These are phyloP conservation scores for Aspergillus steynii DNA, from an alignment of 495 filamentous ascomycete species.

Conservation along the genomic window DNA sequence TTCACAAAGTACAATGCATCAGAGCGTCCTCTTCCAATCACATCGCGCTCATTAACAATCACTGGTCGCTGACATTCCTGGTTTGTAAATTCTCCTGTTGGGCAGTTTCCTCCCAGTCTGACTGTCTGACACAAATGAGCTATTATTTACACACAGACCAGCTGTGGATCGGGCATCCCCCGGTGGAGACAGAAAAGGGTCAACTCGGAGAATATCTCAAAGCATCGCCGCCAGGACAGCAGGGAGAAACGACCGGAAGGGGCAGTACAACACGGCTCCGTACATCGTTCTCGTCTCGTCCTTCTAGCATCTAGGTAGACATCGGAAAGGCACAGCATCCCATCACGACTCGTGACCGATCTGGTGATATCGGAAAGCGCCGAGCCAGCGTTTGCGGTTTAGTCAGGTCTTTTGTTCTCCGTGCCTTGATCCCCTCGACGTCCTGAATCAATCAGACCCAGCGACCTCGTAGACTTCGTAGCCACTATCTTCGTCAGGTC, in stretches of 20 bases:
- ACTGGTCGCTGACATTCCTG: background rate
- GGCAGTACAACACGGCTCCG: background rate
- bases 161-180: conserved; percentile 3
- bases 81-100: background rate
- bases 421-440: background rate
- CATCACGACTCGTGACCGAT: conserved; percentile 5
- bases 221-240: background rate
- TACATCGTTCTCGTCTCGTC: background rate
- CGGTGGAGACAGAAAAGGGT: background rate
- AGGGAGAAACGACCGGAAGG: too few relatives aligned
- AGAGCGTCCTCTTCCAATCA: background rate
- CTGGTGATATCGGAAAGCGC: conserved; percentile 4
- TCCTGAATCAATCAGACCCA: background rate
- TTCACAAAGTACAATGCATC: background rate
- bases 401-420: background rate
- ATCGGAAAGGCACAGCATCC: background rate
- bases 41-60: background rate
- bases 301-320: background rate
- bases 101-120: background rate
- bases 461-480: background rate
- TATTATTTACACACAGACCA: conserved; percentile 7
- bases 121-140: background rate
- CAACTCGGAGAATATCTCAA: background rate
- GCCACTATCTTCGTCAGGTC: background rate
- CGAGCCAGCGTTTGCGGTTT: background rate